Evolutionary conservation across 1,284 basidiomycete species (phyloP).

Genomic region (Malassezia japonica): DNA sequence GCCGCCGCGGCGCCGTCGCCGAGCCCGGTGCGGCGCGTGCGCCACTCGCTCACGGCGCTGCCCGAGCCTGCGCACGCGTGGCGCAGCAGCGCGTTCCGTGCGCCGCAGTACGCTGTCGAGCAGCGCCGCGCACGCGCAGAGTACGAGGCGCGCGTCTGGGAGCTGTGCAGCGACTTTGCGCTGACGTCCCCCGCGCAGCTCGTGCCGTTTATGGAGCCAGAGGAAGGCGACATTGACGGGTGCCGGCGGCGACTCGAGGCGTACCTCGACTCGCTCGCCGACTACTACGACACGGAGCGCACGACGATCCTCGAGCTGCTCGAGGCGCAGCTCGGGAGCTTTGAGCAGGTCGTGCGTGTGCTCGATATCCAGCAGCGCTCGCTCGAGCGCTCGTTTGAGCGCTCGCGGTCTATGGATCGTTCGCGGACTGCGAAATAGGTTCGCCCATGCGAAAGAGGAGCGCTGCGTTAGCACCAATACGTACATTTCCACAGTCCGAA

Average conservation of each 20-base stretch:
- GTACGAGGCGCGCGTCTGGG: constrained; percentile 17
- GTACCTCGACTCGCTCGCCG: constrained; percentile 4
- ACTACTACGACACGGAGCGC: constrained; percentile 4
- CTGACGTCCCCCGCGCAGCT: constrained; percentile 15
- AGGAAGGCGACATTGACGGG: constrained; percentile 1
- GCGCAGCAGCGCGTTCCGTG: background rate
- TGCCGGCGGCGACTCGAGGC: constrained; percentile 1
- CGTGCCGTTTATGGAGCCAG: constrained; percentile 5
- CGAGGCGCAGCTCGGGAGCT: constrained; percentile 5
- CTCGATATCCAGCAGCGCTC: constrained; percentile 9
- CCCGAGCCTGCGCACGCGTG: background rate
- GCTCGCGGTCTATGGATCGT: too few relatives aligned
- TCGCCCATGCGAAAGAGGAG: constrained; percentile 7
- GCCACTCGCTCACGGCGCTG: too few relatives aligned
- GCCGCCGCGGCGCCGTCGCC: background rate
- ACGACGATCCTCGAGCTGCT: constrained; percentile 7
- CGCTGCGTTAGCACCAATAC: constrained; percentile 4
- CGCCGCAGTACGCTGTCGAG: background rate
- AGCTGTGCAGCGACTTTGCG: constrained; percentile 14
- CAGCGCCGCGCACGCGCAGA: constrained; percentile 8
- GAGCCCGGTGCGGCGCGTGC: background rate
- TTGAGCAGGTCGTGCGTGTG: constrained; percentile 4
- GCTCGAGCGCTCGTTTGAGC: background rate
- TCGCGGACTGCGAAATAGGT: too few relatives aligned
- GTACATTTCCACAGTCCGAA: constrained; percentile 15